Percentiles rank a stretch among this genome's conserved stretches.
Conservation (phyloP, 305 asterid genomes). For the Coffea humblotiana region DNA sequence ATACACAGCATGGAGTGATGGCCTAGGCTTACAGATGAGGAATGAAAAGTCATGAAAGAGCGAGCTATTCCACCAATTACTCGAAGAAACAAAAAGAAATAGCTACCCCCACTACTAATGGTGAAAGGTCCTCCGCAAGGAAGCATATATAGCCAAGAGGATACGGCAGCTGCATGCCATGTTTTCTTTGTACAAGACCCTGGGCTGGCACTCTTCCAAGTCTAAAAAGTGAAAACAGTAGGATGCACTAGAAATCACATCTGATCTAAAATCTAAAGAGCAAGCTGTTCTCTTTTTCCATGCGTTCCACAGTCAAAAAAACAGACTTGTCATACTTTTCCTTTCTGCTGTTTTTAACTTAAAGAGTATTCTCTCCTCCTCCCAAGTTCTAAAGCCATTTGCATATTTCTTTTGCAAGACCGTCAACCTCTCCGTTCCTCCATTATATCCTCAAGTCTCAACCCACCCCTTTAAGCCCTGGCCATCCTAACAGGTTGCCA, state of each 20-base stretch:
- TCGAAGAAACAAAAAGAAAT: background rate
- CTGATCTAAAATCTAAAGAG: background rate
- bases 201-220: background rate
- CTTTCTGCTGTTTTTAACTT: background rate
- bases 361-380: background rate
- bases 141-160: background rate
- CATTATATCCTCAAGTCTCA: too few species aligned
- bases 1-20: background rate
- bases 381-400: background rate
- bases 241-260: background rate
- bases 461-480: background rate
- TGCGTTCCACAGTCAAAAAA: background rate
- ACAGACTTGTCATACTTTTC: background rate
- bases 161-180: background rate
- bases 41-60: background rate
- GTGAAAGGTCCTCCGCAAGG: background rate
- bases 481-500: background rate
- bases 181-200: background rate
- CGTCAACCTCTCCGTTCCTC: background rate
- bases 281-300: background rate
- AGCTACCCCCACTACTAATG: background rate
- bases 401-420: background rate
- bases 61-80: background rate
- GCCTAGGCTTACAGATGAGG: background rate
- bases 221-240: background rate